Evolutionary conservation across 2,329 filamentous ascomycete genomes (phyloP).

Genomic region (Colletotrichum plurivorum): DNA sequence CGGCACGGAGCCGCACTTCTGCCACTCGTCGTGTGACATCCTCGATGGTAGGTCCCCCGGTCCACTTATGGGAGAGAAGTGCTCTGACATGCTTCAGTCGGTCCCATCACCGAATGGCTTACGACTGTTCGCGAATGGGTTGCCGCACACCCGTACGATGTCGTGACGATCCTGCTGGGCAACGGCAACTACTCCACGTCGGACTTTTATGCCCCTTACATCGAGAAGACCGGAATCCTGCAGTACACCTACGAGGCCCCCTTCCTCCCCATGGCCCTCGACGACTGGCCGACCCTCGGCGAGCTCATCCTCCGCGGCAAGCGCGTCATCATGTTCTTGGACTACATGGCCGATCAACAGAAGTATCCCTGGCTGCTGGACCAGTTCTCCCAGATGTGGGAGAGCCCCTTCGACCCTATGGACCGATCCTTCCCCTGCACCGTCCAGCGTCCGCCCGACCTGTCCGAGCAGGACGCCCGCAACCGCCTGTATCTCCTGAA

Average conservation of each 20-base stretch:
- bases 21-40: constrained; percentile 86
- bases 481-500: constrained; percentile 86
- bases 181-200: constrained; percentile 82
- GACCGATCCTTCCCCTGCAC: constrained; percentile 80
- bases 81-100: constrained; percentile 59
- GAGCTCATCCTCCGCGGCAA: constrained; percentile 80
- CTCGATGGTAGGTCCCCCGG: constrained; percentile 66
- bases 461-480: constrained; percentile 66
- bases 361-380: constrained; percentile 88
- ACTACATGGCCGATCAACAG: constrained; percentile 86
- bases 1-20: constrained; percentile 76
- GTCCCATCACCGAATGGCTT: constrained; percentile 83
- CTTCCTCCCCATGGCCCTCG: constrained; percentile 76
- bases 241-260: constrained; percentile 82
- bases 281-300: constrained; percentile 87
- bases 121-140: constrained; percentile 80
- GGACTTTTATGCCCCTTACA: constrained; percentile 75
- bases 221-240: constrained; percentile 79
- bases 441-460: constrained; percentile 80
- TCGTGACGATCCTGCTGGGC: constrained; percentile 87
- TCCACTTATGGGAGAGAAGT: no score
- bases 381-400: constrained; percentile 91
- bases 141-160: constrained; percentile 82
- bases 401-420: constrained; percentile 85
- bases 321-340: constrained; percentile 85